Base-by-base conservation (phyloP, 2,329 filamentous ascomycete genomes). In the Graphiopsis chlorocephala region DNA sequence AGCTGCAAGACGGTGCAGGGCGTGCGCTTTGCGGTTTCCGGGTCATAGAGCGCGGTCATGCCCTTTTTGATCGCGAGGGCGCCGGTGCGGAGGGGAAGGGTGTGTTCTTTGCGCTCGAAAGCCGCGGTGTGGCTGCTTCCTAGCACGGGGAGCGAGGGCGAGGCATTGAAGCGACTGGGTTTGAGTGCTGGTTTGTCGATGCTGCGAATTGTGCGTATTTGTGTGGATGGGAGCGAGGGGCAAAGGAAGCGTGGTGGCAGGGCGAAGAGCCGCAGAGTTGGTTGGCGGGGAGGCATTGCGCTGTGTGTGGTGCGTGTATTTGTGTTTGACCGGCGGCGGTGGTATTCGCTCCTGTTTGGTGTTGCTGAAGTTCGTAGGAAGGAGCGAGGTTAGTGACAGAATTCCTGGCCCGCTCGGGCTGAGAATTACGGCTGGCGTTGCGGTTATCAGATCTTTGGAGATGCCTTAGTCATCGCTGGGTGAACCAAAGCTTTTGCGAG, bases 1-100 rank as follows among this genome's bases (percentile, higher is more conserved):
- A 99, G 84, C 81, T 98, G 93, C 64, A 99, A 85, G 61, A 99
- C 90, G 15, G 95, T 99, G 82, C 93, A 97, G 23, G 93, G 85
- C 65, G 89, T 90, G 69, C 94, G 88, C 68, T 85, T 85, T 71
- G 91, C 90, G 28, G 91, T 90, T 72, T 88, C 86, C 0, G 85
- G 79, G 74, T 93, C 89, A 84, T 90, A 98, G 69, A 97, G 80
- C 66, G 90, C 93, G 50, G 93, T 96, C 91, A 99, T 98, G 78
- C 95, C 95, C 81, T 93, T 94, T 81, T 99, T 99, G 76, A 89
- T 85, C 14, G 90, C 93, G 55, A 99, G 84, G 10, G 92, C 88
- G 31, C 95, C 95, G 2, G 93, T 89, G 29, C 95, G 90, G 48
- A 86, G 80, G 7, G 88, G 87, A 12, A 87, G 82, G 0, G 82